Evolutionary conservation across 176 grass and related monocot species (phyloP).

Genomic region (Rhynchospora tenuis): DNA sequence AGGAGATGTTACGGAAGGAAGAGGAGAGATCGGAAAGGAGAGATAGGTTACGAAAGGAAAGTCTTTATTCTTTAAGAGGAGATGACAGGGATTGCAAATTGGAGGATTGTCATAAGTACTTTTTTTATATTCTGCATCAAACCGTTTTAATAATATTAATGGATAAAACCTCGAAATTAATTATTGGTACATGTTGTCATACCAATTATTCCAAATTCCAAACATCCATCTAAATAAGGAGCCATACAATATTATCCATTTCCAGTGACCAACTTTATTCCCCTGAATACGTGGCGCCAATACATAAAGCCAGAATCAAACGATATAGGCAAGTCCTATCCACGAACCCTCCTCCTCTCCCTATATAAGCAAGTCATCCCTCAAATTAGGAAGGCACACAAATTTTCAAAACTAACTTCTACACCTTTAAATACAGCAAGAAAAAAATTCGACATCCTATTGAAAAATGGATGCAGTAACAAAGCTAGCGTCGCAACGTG

Average conservation of each 20-base stretch:
- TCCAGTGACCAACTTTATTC: constrained; percentile 7
- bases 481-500: constrained; percentile 55
- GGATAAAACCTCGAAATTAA: neutral
- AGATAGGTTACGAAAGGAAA: too few species aligned
- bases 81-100: too few species aligned
- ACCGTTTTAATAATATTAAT: neutral
- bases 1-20: too few species aligned
- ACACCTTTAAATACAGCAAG: neutral
- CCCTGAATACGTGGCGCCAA: neutral
- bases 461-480: constrained; percentile 49
- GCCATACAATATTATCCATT: neutral
- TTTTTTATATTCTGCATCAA: neutral
- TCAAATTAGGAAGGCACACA: neutral
- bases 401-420: neutral
- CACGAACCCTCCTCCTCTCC: neutral
- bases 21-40: too few species aligned
- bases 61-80: too few species aligned
- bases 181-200: neutral
- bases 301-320: neutral
- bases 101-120: too few species aligned
- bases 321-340: neutral
- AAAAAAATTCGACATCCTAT: neutral
- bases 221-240: neutral
- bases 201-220: constrained; percentile 9
- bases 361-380: constrained; percentile 33